Base-by-base conservation (phyloP, 768 basidiomycete species). In the Lactarius psammicola region DNA sequence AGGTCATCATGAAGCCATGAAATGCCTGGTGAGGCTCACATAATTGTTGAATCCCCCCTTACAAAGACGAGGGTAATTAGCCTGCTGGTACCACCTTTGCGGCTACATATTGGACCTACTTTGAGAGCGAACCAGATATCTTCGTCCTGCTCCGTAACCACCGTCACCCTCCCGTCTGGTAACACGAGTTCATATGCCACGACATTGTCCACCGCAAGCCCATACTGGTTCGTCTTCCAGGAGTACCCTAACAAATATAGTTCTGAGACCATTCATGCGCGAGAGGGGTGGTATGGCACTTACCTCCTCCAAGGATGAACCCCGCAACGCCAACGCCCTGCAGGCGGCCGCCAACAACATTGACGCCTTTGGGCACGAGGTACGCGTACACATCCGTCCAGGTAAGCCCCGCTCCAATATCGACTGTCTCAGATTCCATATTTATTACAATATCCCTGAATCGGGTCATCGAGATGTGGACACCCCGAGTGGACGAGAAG, bases 321-420 rank as follows among this genome's bases (percentile, higher is more conserved):
- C n/a, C n/a, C n/a, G n/a, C n/a, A n/a, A 38, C 66, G 4, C 72
- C 71, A 44, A 73, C 68, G 33, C 71, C 71, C 23, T 26, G 44
- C 36, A 59, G 26, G 18, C 68, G 66, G 26, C 70, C 70, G 40
- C 72, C 72, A 10, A 68, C 64, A 30, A 72, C 66, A 56, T 61
- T 72, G 49, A 72, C 34, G 23, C 67, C 63, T 15, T 40, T 58
- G 17, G 69, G 67, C 5, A 40, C 31, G 17, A 72, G 58, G 8
- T 58, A 53, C 23, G 49, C 54, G 26, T 73, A 73, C 8, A 72
- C 68, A 20, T 72, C 67, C 42, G 71, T 71, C 72, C 72, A 73
- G 5, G 66, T 69, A 18, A 68, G 59, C 15, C 72, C 72, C 18
- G 71, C 59, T 5, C 70, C 67, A 23, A 71, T 54, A 3, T 64